phyloP scores from a whole-genome alignment of 2,329 filamentous ascomycete species.

The Cucurbitaria berberidis region DNA sequence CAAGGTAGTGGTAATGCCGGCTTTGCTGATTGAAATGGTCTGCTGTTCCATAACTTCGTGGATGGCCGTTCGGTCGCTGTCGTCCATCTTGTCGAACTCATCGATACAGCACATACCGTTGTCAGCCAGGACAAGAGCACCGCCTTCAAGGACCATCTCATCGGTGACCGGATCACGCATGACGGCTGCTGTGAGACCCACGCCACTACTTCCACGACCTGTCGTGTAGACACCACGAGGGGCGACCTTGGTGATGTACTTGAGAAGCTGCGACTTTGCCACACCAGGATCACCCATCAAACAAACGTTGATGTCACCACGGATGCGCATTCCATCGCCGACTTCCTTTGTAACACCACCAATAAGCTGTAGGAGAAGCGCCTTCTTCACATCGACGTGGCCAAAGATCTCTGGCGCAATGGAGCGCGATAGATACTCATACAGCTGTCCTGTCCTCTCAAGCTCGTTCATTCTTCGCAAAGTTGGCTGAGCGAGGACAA shows the following conservation, averaged over 20 bases:
- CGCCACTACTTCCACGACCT: slow-evolving; percentile 79
- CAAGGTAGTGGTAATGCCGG: slow-evolving; percentile 93
- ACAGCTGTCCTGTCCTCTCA: slow-evolving; percentile 85
- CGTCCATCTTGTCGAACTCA: slow-evolving; percentile 90
- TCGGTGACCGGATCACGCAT: slow-evolving; percentile 85
- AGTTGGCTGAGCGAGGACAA: slow-evolving; percentile 80
- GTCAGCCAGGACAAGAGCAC: slow-evolving; percentile 78
- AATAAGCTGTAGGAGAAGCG: slow-evolving; percentile 90
- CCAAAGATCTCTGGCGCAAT: slow-evolving; percentile 98
- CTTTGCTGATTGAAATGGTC: slow-evolving; percentile 86
- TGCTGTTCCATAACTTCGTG: slow-evolving; percentile 91
- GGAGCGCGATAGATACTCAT: slow-evolving; percentile 92
- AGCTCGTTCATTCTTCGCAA: slow-evolving; percentile 85
- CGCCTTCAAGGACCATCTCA: slow-evolving; percentile 83
- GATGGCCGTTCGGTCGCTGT: slow-evolving; percentile 80
- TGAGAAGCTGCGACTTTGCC: slow-evolving; percentile 96
- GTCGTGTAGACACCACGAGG: slow-evolving; percentile 89
- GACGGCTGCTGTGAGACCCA: slow-evolving; percentile 81
- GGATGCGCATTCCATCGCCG: slow-evolving; percentile 97
- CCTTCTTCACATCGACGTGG: slow-evolving; percentile 97
- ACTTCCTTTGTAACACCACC: slow-evolving; percentile 96
- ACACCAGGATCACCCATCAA: slow-evolving; percentile 99
- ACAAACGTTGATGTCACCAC: slow-evolving; percentile 98
- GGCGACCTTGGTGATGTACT: slow-evolving; percentile 98
- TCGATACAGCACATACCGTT: slow-evolving; percentile 88